Percentiles rank a stretch among this genome's conserved stretches.
phyloP scores from a whole-genome alignment of 495 filamentous ascomycete species.

The Neurospora sp. region DNA sequence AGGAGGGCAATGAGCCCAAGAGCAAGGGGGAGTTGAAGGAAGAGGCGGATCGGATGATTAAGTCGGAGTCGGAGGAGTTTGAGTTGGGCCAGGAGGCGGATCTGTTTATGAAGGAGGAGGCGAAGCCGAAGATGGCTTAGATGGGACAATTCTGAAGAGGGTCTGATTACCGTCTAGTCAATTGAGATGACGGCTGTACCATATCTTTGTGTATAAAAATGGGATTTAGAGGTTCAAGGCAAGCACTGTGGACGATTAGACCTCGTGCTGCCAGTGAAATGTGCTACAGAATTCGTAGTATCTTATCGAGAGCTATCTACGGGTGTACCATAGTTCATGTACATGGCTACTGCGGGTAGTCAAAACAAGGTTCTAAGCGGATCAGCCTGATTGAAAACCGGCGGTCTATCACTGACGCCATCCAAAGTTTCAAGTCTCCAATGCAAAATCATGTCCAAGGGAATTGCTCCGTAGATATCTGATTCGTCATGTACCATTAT shows the following conservation, averaged over 20 bases:
- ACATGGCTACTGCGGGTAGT: not conserved
- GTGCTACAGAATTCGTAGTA: not conserved
- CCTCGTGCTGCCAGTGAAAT: not conserved
- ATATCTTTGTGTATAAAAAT: constrained; percentile 2
- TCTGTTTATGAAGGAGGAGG: constrained; percentile 27
- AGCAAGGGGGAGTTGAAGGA: constrained; percentile 40
- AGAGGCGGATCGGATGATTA: constrained; percentile 11
- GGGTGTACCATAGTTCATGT: accelerated
- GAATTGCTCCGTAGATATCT: not conserved
- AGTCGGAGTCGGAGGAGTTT: constrained; percentile 12
- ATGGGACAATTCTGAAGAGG: not conserved
- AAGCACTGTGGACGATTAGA: not conserved
- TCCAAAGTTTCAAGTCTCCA: not conserved
- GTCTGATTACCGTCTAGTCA: not conserved
- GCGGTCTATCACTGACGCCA: not conserved
- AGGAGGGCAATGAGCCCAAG: constrained; percentile 38
- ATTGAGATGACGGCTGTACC: not conserved
- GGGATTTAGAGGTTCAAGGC: not conserved
- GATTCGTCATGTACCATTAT: not conserved
- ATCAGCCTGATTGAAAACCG: not conserved
- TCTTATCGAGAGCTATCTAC: not conserved
- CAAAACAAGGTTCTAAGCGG: not conserved
- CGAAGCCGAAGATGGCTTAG: constrained; percentile 47
- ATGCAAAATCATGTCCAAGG: not conserved
- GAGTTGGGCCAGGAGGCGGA: constrained; percentile 12